Evolutionary conservation across 2,329 filamentous ascomycete genomes (phyloP).

Genomic region (Aspergillus fumigatus): DNA sequence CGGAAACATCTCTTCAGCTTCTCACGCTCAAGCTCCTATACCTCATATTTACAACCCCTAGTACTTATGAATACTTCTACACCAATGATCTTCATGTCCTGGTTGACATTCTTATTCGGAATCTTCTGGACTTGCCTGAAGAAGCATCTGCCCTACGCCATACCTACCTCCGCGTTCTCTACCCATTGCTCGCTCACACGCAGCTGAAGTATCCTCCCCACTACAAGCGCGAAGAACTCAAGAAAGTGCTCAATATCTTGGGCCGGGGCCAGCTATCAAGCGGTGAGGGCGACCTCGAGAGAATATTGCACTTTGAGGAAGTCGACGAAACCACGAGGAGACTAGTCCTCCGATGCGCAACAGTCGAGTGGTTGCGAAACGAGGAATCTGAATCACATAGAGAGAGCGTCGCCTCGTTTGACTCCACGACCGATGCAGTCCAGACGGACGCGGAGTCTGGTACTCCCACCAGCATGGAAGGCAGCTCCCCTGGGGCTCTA

Average conservation of each 20-base stretch:
- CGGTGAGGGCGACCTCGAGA: conserved; percentile 40
- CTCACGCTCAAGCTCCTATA: conserved; percentile 96
- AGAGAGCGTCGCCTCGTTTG: conserved; percentile 10
- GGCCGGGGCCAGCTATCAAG: conserved; percentile 66
- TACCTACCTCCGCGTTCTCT: conserved; percentile 89
- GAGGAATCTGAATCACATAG: conserved; percentile 17
- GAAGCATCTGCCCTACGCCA: conserved; percentile 71
- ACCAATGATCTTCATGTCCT: conserved; percentile 94
- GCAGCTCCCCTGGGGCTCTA: conserved; percentile 45
- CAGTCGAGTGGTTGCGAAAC: conserved; percentile 44
- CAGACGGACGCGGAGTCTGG: conserved; percentile 15
- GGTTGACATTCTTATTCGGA: conserved; percentile 92
- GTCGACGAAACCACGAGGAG: conserved; percentile 47
- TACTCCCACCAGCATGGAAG: conserved; percentile 23
- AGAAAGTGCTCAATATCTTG: conserved; percentile 69
- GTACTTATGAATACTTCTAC: conserved; percentile 97
- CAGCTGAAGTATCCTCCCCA: conserved; percentile 81
- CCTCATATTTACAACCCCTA: conserved; percentile 84
- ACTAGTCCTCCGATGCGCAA: conserved; percentile 43
- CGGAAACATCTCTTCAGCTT: conserved; percentile 87
- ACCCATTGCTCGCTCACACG: conserved; percentile 85
- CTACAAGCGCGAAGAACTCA: conserved; percentile 85
- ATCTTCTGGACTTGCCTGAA: conserved; percentile 89
- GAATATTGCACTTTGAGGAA: conserved; percentile 46
- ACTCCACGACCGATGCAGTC: conserved; percentile 6